Percentiles rank a stretch among this genome's conserved stretches.
These are phyloP conservation scores for Pseudonitzschia multistriata DNA, from an alignment of 108 stramenopile genomes.

Conservation along the genomic window DNA sequence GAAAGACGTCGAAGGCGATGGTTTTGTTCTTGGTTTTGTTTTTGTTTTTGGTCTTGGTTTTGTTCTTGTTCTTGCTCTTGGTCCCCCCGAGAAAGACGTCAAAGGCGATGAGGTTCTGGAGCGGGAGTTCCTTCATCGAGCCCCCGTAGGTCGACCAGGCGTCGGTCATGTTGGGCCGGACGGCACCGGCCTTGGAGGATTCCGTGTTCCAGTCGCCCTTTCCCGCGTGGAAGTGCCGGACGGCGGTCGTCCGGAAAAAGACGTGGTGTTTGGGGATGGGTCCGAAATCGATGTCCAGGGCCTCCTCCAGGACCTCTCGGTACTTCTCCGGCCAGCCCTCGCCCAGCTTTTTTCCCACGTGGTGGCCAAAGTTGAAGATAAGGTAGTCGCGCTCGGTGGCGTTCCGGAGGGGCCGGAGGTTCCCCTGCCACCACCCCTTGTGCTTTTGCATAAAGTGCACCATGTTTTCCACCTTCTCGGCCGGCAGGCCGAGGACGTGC, in stretches of 20 bases:
- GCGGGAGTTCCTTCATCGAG: constrained; percentile 10
- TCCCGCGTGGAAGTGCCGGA: constrained; percentile 21
- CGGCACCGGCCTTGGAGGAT: constrained; percentile 21
- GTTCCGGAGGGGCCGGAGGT: no score
- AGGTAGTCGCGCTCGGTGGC: neutral
- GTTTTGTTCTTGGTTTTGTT: no score
- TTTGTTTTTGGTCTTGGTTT: no score
- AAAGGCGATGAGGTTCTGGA: constrained; percentile 16
- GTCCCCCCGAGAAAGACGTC: neutral
- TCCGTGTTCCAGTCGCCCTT: constrained; percentile 22
- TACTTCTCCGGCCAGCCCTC: neutral
- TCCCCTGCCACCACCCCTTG: neutral
- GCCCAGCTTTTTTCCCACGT: neutral
- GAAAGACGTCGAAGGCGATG: constrained; percentile 9
- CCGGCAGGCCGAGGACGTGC: neutral
- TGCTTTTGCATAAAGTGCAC: neutral
- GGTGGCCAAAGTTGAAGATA: neutral
- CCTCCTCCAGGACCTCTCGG: neutral
- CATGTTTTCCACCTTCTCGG: neutral
- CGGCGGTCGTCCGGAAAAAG: constrained; percentile 16
- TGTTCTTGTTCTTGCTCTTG: no score
- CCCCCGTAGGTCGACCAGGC: constrained; percentile 19
- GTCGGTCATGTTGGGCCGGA: constrained; percentile 12
- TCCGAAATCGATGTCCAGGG: neutral
- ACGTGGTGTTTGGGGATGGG: constrained; percentile 6